A percentile compares a stretch with the other conserved stretches of the same genome.
These are phyloP conservation scores for Peterozyma xylosa DNA, from an alignment of 805 yeast genomes.

Conservation along the genomic window DNA sequence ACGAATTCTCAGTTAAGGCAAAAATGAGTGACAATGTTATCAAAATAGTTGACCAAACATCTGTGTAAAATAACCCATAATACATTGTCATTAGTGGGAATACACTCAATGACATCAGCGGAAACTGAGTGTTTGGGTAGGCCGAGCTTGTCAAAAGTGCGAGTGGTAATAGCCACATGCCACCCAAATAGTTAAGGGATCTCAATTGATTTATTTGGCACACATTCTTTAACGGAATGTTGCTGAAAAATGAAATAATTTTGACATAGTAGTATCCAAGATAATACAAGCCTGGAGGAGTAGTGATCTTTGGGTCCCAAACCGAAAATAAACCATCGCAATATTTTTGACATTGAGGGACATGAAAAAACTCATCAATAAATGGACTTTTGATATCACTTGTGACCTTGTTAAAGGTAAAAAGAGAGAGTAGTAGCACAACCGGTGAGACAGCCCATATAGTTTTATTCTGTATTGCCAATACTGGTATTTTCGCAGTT, in stretches of 20 bases:
- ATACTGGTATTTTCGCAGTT: neutral
- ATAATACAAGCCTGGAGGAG: constrained; percentile 88
- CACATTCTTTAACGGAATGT: constrained; percentile 15
- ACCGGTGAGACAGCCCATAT: no score
- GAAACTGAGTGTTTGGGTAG: constrained; percentile 10
- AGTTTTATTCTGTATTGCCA: no score
- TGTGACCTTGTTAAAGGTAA: neutral
- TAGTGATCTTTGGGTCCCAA: constrained; percentile 90
- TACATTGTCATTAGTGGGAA: constrained; percentile 72
- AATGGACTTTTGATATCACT: constrained; percentile 20
- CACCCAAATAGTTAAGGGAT: constrained; percentile 60
- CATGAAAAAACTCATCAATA: constrained; percentile 82
- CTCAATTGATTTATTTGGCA: constrained; percentile 37
- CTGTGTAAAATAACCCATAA: constrained; percentile 81
- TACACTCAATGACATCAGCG: constrained; percentile 21
- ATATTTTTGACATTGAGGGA: constrained; percentile 68
- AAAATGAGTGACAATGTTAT: constrained; percentile 48
- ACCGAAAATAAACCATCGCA: constrained; percentile 49
- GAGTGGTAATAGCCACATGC: constrained; percentile 43
- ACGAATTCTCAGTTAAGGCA: constrained; percentile 27
- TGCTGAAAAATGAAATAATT: constrained; percentile 30
- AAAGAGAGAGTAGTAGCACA: no score
- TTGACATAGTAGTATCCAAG: constrained; percentile 32
- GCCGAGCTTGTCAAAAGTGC: constrained; percentile 12
- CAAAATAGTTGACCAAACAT: constrained; percentile 81